Evolutionary conservation across 2,329 filamentous ascomycete species (phyloP), one percentile per base, ranked within the genome.

Genomic region (Capronia epimyces): DNA sequence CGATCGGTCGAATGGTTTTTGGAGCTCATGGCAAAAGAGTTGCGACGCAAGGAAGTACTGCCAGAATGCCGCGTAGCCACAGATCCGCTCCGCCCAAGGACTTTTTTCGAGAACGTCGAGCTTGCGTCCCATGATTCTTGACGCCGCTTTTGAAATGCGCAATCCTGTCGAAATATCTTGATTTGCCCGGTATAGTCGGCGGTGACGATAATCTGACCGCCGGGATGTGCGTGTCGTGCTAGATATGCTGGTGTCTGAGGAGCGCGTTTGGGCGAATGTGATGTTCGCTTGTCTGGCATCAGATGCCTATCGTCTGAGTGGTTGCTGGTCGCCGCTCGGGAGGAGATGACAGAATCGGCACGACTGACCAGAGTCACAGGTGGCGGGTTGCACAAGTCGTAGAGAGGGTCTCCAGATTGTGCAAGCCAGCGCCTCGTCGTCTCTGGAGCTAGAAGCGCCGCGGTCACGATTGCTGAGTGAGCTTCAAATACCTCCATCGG

Each of bases 151-250:
- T 76, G 69, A 61, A 80, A 88, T 0, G 91, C 93, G 65, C 91
- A 96, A 65, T 98, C 93, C 67, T 97, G 91, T 16, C 93, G 81
- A 65, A 96, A 96, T 0, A 97, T 86, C 66, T 96, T 96, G 70
- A 98, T 93, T 21, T 82, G 80, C 29, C 93, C 93, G 0, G 82
- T 83, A 62, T 89, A 88, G 66, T 96, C 91, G 1, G 90, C 87
- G 0, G 91, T 95, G 43, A 97, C 81, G 49, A 98, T 84, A 56
- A 98, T 96, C 62, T 95, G 88, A 21, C 93, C 93, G 53, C 84
- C 83, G 12, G 75, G 72, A 65, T 98, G 93, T 13, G 78, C 78
- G 5, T 83, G 85, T 13, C 89, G 82, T 9, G 87, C 78, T 29
- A 90, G 69, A 62, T 94, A 95, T 0, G 84, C 81, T 0, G 89